Base-by-base conservation (phyloP, 2,329 filamentous ascomycete genomes). In the Verticillium albo-atrum region DNA sequence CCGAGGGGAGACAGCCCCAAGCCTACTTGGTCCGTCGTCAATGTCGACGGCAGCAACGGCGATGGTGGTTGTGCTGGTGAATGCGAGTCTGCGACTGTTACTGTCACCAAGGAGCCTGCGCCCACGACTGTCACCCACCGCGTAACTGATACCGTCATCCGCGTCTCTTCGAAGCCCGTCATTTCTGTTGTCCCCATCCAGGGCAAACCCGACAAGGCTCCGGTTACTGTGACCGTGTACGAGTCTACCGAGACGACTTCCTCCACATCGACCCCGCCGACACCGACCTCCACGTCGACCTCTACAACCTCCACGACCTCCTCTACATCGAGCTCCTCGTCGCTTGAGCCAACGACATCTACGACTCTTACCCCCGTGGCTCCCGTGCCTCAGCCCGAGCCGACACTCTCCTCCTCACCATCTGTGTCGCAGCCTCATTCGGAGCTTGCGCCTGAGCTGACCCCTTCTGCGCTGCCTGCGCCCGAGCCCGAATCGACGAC, bases 1-100 rank as follows among this genome's bases (percentile, higher is more conserved):
- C 17, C 37, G 42, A 52, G 62, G 51, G 47, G 57, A 60, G 25
- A 58, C 50, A 28, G 61, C 59, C 58, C 54, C 32, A 56, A 56
- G 27, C 28, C 25, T 5, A 60, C 59, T 12, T 58, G 57, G 6
- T 75, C 73, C 3, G 72, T 77, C 30, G 73, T 77, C 42, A 66
- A 60, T 34, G 66, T 63, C 20, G 64, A 66, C 25, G 66, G 66
- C 34, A 64, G 58, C 50, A 64, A 62, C 58, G 62, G 66, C 60
- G 60, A 63, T 34, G 58, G 59, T 12, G 53, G 58, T 20, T 37
- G 47, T 53, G 55, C 34, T 28, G 55, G 55, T 34, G 42, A 54
- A 15, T 62, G 56, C 25, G 42, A 15, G 9, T 55, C 62, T 9
- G 27, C 66, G 7, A 69, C 68, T 7, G 54, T 73, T 27, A 70